Evolutionary conservation across 371 early-diverging fungal genomes (phyloP), one percentile per base, ranked within the genome.

Genomic region (Rhizopus sp.): DNA sequence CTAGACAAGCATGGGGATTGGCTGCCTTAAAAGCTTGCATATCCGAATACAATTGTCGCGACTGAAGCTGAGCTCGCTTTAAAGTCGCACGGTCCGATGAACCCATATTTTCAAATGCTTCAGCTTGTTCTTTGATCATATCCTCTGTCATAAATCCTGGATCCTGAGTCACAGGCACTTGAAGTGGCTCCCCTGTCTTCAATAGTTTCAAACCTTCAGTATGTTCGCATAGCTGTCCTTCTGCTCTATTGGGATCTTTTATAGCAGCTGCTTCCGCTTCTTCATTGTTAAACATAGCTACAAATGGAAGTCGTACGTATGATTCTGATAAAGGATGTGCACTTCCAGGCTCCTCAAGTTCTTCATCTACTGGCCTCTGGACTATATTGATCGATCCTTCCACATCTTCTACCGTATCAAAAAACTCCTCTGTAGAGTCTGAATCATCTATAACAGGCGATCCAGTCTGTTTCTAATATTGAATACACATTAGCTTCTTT

Each of bases 81-180:
- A 83, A 81, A 0, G 92, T 85, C 1, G 91, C 93, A 46, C 83
- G 83, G 3, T 73, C 70, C 0, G 92, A 85, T 0, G 88, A 84
- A 0, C 95, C 95, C 35, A 93, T 73, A 2, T 81, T 81, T 63
- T 92, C 91, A 69, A 93, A 83, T 12, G 87, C 68, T 31, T 79
- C 73, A 50, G 92, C 92, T 60, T 90, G 93, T 49, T 90, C 89
- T 8, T 73, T 68, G 17, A 94, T 72, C 93, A 93, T 91, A 69
- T 96, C 97, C 55, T 93, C 93, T 1, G 97, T 94, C 86, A 94
- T 85, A 17, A 87, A 84, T 4, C 93, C 93, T 3, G 85, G 79
- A 41, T 91, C 86, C 68, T 92, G 93, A 10, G 87, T 87, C 38
- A 77, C 73, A 8, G 93, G 93, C 32, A 88, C 76, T 82, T 88